A percentile compares a stretch with the other conserved stretches of the same genome.
These are phyloP conservation scores for Truncatella angustata DNA, from an alignment of 2,329 filamentous ascomycete species.

Conservation along the genomic window DNA sequence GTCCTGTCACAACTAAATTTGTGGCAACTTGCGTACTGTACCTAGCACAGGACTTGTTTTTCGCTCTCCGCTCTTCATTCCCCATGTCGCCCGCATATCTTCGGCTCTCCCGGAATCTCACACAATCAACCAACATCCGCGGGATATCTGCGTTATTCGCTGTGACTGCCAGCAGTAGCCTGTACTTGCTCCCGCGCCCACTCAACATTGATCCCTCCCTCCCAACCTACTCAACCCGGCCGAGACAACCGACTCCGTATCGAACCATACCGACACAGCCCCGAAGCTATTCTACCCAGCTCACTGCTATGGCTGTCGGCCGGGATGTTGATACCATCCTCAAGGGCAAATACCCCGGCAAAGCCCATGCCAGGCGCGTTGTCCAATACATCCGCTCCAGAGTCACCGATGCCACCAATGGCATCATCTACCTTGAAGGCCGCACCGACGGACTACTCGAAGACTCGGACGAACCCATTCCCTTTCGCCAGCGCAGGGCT, in stretches of 20 bases:
- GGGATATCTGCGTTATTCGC: too few relatives aligned
- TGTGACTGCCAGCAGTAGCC: too few relatives aligned
- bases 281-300: not conserved
- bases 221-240: not conserved
- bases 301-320: constrained; percentile 22
- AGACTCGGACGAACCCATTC: constrained; percentile 81
- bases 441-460: constrained; percentile 79
- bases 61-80: not conserved
- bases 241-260: not conserved
- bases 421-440: constrained; percentile 85
- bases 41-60: not conserved
- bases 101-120: constrained; percentile 1
- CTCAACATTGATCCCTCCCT: not conserved
- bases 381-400: constrained; percentile 71
- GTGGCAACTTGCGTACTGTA: too few relatives aligned
- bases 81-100: constrained; percentile 1
- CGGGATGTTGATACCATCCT: constrained; percentile 54
- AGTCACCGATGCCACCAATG: constrained; percentile 61
- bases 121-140: not conserved
- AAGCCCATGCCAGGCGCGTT: constrained; percentile 82
- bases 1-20: not conserved
- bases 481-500: constrained; percentile 83
- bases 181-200: too few relatives aligned
- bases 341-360: constrained; percentile 73
- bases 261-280: not conserved